Base-by-base conservation (phyloP, 2,329 filamentous ascomycete genomes). In the Immersiporthe knoxdaviesiana region DNA sequence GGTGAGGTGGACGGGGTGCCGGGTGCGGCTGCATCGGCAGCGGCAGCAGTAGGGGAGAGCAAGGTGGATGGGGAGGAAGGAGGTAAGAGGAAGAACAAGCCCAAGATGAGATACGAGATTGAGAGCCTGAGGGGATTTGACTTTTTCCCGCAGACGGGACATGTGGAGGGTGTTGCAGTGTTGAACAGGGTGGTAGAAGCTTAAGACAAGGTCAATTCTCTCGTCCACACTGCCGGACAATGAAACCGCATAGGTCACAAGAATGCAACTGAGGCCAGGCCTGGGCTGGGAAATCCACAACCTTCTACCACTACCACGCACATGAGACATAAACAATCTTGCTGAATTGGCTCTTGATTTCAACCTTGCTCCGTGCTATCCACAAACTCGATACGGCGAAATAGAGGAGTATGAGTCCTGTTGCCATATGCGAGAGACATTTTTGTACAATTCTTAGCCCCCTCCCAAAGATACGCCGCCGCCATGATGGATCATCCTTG, bases 101-200 rank as follows among this genome's bases (percentile, higher is more conserved):
- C 73, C 77, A 79, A 79, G 65, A 80, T 81, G 30, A 81, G 85
- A 71, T 99, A 97, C 80, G 88, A 91, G 79, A 92, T 99, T 77
- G 95, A 98, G 84, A 97, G 92, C 77, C 80, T 99, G 61, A 86
- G 91, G 62, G 96, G 95, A 0, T 98, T 98, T 77, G 96, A 99
- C 78, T 98, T 99, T 80, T 99, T 99, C 81, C 96, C 96, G 16
- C 95, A 98, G 80, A 91, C 90, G 27, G 85, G 87, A 1, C 90
- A 92, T 75, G 90, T 91, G 0, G 90, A 92, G 77, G 88, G 90
- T 60, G 88, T 91, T 54, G 88, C 88, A 5, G 85, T 91, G 44
- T 77, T 91, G 74, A 90, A 87, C 73, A 81, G 87, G 72, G 83
- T 87, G 32, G 30, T 50, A 64, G 54, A 69, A 41, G 61, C 30